A percentile compares a stretch with the other conserved stretches of the same genome.
These are phyloP conservation scores for Dryas octopetala DNA, from an alignment of 306 rosid genomes.

Conservation along the genomic window DNA sequence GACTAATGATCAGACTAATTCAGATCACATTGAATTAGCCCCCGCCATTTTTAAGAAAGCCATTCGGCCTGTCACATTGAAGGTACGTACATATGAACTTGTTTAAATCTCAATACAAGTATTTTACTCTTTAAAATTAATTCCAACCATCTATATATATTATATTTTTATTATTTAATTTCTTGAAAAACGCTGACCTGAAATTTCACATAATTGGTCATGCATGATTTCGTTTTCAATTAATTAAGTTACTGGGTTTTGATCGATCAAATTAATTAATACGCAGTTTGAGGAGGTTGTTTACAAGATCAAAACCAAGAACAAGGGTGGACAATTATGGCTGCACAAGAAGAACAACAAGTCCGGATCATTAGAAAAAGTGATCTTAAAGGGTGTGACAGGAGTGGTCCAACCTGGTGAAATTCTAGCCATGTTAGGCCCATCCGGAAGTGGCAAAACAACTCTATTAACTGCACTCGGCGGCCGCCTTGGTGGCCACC, in stretches of 20 bases:
- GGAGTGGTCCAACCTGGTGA: constrained; percentile 75
- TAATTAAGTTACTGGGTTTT: too few species aligned
- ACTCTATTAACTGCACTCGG: constrained; percentile 71
- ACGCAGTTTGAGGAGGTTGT: constrained; percentile 62
- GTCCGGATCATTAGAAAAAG: constrained; percentile 33
- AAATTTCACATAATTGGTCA: too few species aligned
- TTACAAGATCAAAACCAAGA: constrained; percentile 41
- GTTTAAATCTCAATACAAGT: background rate
- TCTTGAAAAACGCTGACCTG: too few species aligned
- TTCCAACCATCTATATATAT: too few species aligned
- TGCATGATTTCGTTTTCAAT: too few species aligned
- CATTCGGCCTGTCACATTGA: constrained; percentile 40
- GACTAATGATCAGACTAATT: constrained; percentile 23
- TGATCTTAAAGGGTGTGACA: constrained; percentile 51
- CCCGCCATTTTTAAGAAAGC: constrained; percentile 32
- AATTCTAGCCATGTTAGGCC: constrained; percentile 80
- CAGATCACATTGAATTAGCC: background rate
- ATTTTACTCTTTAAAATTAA: too few species aligned
- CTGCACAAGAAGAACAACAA: constrained; percentile 3
- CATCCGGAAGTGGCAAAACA: constrained; percentile 90
- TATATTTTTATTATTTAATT: too few species aligned
- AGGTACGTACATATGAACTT: constrained; percentile 33
- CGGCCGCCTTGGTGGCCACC: constrained; percentile 50
- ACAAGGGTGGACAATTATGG: too few species aligned
- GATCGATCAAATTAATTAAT: background rate